Evolutionary conservation across 352 stramenopile genomes (phyloP).

Genomic region (Globisporangium solare): DNA sequence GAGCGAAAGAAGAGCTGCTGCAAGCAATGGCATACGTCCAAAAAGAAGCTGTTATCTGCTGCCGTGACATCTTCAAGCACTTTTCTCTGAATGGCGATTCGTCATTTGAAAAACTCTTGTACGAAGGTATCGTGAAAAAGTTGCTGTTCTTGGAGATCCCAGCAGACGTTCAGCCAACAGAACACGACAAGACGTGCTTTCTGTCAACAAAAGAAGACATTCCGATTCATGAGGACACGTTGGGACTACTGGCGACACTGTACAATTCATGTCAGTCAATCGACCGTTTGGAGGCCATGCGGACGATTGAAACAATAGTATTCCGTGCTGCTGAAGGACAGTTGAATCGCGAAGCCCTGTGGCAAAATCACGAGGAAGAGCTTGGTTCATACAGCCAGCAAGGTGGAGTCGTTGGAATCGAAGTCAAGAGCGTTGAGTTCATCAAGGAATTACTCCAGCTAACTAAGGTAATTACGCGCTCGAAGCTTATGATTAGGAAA

Average conservation of each 20-base stretch:
- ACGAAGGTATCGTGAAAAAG: conserved; percentile 77
- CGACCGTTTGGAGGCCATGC: conserved; percentile 67
- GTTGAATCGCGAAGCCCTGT: conserved; percentile 68
- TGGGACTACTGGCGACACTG: conserved; percentile 53
- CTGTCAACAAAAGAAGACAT: conserved; percentile 80
- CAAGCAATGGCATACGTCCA: conserved; percentile 76
- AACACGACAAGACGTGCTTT: conserved; percentile 85
- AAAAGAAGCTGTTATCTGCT: conserved; percentile 62
- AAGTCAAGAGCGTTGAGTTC: conserved; percentile 55
- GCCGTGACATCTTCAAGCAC: conserved; percentile 64
- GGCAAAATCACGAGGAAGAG: conserved; percentile 47
- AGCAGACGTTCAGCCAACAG: conserved; percentile 73
- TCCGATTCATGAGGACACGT: conserved; percentile 67
- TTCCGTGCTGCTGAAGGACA: conserved; percentile 78
- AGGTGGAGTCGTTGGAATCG: conserved; percentile 65
- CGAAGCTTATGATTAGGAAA: background rate
- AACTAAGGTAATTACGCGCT: conserved; percentile 30
- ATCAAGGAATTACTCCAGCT: conserved; percentile 57
- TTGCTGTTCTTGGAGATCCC: conserved; percentile 81
- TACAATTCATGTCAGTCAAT: conserved; percentile 54
- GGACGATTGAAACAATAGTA: conserved; percentile 70
- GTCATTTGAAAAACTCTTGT: conserved; percentile 75
- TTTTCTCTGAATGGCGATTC: conserved; percentile 60
- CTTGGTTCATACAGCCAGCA: conserved; percentile 45
- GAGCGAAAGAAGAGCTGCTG: conserved; percentile 77